Conservation (phyloP, 352 stramenopile species). For the Pythium aquatile region DNA sequence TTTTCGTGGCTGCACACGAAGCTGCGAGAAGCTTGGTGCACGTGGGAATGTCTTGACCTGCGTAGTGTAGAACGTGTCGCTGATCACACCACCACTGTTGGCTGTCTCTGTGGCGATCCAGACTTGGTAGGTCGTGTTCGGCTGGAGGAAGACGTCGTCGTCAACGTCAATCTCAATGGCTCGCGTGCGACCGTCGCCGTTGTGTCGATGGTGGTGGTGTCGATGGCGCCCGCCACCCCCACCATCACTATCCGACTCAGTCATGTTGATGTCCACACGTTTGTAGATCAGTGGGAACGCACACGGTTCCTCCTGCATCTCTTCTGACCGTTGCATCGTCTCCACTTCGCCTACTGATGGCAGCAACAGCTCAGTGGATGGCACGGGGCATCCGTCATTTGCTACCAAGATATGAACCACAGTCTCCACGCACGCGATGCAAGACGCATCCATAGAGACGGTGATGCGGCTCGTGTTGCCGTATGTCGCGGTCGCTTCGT, state of each 20-base stretch:
- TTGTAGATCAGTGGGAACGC: constrained; percentile 29
- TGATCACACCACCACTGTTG: constrained; percentile 50
- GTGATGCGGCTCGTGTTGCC: constrained; percentile 54
- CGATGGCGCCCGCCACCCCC: neutral
- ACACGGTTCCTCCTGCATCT: neutral
- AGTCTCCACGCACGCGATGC: constrained; percentile 42
- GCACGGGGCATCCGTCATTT: constrained; percentile 31
- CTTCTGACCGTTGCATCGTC: constrained; percentile 1
- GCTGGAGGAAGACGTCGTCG: constrained; percentile 29
- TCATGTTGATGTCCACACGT: constrained; percentile 31
- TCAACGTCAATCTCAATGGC: constrained; percentile 29
- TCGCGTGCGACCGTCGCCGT: neutral
- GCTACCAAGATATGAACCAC: constrained; percentile 59
- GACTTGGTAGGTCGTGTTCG: constrained; percentile 33
- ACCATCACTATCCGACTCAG: constrained; percentile 1
- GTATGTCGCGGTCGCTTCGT: constrained; percentile 46
- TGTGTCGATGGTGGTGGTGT: constrained; percentile 15
- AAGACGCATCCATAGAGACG: constrained; percentile 56
- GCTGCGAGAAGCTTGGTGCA: constrained; percentile 45
- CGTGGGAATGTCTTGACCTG: constrained; percentile 42
- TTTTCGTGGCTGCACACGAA: constrained; percentile 48
- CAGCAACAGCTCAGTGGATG: constrained; percentile 19
- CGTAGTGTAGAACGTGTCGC: constrained; percentile 36
- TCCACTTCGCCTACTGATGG: neutral
- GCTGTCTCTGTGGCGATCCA: constrained; percentile 27